Evolutionary conservation across 495 filamentous ascomycete genomes (phyloP).

Genomic region (Aspergillus cavernicola): DNA sequence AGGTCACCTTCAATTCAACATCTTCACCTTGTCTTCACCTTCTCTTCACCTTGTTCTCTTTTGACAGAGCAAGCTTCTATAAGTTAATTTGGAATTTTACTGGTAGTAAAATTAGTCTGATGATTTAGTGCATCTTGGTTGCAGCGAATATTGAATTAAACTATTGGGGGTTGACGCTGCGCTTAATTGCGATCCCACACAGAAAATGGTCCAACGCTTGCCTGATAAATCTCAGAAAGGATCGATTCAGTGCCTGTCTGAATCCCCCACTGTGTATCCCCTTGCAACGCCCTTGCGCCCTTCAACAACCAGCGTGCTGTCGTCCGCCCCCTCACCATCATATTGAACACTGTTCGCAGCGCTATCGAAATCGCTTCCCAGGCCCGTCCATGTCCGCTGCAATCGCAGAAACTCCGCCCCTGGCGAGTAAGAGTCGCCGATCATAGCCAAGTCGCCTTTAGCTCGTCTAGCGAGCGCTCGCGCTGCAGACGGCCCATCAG

Average conservation of each 20-base stretch:
- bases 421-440: slow-evolving; percentile 81
- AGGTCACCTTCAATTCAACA: slow-evolving; percentile 18
- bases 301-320: slow-evolving; percentile 64
- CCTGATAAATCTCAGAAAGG: not conserved
- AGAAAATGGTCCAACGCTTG: not conserved
- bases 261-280: slow-evolving; percentile 76
- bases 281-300: slow-evolving; percentile 86
- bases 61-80: too few species aligned
- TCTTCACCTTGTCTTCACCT: not conserved
- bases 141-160: too few species aligned
- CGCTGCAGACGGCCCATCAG: slow-evolving; percentile 28
- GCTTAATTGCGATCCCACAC: not conserved
- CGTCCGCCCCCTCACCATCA: slow-evolving; percentile 48
- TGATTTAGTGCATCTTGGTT: too few species aligned
- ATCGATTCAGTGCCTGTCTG: slow-evolving; percentile 35
- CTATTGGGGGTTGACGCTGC: not conserved
- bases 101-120: too few species aligned
- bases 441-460: slow-evolving; percentile 66
- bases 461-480: slow-evolving; percentile 55
- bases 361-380: slow-evolving; percentile 75
- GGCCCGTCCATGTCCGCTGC: slow-evolving; percentile 83
- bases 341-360: slow-evolving; percentile 48
- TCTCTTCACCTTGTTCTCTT: not conserved
- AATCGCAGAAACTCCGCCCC: slow-evolving; percentile 82
- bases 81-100: too few species aligned